phyloP scores from a whole-genome alignment of 768 basidiomycete species.

The Melanogaster broomeanus region DNA sequence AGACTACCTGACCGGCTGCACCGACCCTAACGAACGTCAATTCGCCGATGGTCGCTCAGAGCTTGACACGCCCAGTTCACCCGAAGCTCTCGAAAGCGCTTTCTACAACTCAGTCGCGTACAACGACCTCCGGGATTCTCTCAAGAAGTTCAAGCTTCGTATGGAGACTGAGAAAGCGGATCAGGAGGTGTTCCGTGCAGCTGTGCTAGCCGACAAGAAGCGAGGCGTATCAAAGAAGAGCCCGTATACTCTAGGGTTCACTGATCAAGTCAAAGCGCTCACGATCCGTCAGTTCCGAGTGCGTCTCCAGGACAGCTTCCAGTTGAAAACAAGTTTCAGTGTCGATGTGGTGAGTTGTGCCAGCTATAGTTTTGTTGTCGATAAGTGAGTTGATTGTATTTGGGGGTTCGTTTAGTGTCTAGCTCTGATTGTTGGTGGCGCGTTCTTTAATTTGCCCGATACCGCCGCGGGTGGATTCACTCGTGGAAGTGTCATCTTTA shows the following conservation, averaged over 20 bases:
- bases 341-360: constrained; percentile 53
- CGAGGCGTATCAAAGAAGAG: constrained; percentile 74
- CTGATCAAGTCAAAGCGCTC: constrained; percentile 70
- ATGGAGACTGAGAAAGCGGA: constrained; percentile 65
- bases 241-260: constrained; percentile 82
- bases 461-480: constrained; percentile 86
- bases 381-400: constrained; percentile 1
- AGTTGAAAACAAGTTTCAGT: constrained; percentile 68
- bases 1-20: constrained; percentile 83
- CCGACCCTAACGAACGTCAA: constrained; percentile 84
- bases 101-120: constrained; percentile 54
- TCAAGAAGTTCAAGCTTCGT: constrained; percentile 54
- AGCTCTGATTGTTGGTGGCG: constrained; percentile 68
- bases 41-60: constrained; percentile 64
- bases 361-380: background rate
- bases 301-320: constrained; percentile 75
- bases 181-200: constrained; percentile 75
- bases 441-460: constrained; percentile 71
- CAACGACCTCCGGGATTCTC: constrained; percentile 42
- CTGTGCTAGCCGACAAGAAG: constrained; percentile 77
- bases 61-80: constrained; percentile 59
- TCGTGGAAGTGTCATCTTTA: constrained; percentile 80
- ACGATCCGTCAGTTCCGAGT: constrained; percentile 73
- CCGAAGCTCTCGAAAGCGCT: constrained; percentile 65
- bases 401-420: constrained; percentile 7